phyloP scores from a whole-genome alignment of 768 basidiomycete species.

The Mycena leptocephala region DNA sequence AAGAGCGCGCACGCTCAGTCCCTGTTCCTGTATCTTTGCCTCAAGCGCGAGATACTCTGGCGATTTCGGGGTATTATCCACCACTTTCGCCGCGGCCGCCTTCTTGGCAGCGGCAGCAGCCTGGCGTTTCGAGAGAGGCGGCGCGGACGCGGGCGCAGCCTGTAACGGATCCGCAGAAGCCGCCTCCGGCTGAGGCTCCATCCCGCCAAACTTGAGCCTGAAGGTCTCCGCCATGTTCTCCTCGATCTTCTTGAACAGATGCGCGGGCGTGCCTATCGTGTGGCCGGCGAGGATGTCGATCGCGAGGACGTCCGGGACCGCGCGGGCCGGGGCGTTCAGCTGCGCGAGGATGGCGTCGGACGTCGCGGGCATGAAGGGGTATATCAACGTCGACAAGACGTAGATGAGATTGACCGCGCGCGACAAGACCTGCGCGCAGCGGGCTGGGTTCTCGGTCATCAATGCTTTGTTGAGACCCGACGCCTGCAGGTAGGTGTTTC shows the following conservation, averaged over 20 bases:
- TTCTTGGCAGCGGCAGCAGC: conserved; percentile 64
- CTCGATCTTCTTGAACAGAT: conserved; percentile 96
- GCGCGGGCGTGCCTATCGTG: conserved; percentile 86
- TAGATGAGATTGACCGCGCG: conserved; percentile 96
- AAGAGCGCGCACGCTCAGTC: conserved; percentile 78
- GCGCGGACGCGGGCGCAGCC: conserved; percentile 52
- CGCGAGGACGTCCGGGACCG: conserved; percentile 79
- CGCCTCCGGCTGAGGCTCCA: conserved; percentile 55
- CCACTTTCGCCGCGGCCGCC: conserved; percentile 55
- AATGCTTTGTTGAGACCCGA: conserved; percentile 93
- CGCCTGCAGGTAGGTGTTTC: conserved; percentile 96
- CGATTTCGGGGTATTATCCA: conserved; percentile 73
- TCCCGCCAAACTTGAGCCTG: conserved; percentile 86
- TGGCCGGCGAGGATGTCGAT: conserved; percentile 93
- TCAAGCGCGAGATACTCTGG: conserved; percentile 83
- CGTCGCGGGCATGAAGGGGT: conserved; percentile 98
- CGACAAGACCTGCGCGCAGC: conserved; percentile 92
- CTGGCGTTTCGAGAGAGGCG: conserved; percentile 72
- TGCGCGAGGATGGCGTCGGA: conserved; percentile 87
- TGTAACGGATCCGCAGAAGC: conserved; percentile 59
- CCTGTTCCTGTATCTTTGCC: conserved; percentile 83
- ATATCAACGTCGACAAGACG: conserved; percentile 85
- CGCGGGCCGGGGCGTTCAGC: conserved; percentile 90
- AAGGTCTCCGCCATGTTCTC: conserved; percentile 91
- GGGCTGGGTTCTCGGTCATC: conserved; percentile 83